A percentile compares a stretch with the other conserved stretches of the same genome.
phyloP scores from a whole-genome alignment of 345 rosid species.

The Sapria himalayana region DNA sequence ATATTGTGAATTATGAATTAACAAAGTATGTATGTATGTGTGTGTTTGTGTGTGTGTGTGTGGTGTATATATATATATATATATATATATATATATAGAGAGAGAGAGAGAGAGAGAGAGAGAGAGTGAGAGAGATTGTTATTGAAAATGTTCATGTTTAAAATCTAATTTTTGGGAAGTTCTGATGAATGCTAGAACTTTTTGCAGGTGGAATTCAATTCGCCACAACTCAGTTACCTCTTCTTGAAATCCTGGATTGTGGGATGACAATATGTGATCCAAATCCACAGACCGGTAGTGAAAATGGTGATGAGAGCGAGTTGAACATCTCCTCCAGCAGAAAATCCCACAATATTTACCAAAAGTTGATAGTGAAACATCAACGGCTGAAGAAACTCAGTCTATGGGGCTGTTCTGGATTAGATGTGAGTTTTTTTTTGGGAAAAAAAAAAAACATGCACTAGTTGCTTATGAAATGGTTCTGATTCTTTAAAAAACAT shows the following conservation, averaged over 20 bases:
- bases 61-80: too few species aligned
- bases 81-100: too few species aligned
- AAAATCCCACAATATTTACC: conserved; percentile 41
- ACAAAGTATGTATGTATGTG: too few species aligned
- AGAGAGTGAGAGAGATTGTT: too few species aligned
- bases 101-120: too few species aligned
- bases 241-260: conserved; percentile 91
- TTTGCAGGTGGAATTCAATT: conserved; percentile 95
- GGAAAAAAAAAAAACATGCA: too few species aligned
- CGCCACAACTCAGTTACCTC: conserved; percentile 88
- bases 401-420: conserved; percentile 94
- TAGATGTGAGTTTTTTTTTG: conserved; percentile 50
- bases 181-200: too few species aligned
- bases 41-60: not conserved
- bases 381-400: conserved; percentile 60
- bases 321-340: conserved; percentile 24
- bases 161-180: too few species aligned
- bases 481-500: too few species aligned
- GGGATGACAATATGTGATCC: conserved; percentile 85
- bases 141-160: too few species aligned
- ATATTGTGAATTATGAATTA: too few species aligned
- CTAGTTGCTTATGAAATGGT: too few species aligned
- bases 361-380: conserved; percentile 84
- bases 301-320: conserved; percentile 14
- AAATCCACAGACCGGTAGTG: conserved; percentile 20